These are phyloP conservation scores for Coemansia sp. DNA, from an alignment of 192 early-diverging fungal species.

Conservation along the genomic window DNA sequence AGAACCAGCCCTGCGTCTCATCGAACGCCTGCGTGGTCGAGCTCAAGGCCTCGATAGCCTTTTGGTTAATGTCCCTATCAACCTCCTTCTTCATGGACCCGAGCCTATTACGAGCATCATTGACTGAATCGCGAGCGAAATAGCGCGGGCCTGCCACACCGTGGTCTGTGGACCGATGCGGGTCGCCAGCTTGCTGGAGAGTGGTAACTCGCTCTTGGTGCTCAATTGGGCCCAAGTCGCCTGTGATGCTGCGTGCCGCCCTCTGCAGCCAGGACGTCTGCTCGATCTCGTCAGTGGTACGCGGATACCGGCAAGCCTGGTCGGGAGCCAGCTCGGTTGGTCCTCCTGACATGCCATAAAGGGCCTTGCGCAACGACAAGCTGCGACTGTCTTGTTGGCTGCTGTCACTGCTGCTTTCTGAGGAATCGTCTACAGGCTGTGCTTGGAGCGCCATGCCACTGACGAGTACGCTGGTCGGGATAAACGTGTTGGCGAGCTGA, in stretches of 20 bases:
- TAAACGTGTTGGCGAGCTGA: constrained; percentile 25
- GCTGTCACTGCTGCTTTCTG: too few species aligned
- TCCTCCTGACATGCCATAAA: not conserved
- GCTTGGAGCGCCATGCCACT: not conserved
- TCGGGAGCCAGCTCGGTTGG: not conserved
- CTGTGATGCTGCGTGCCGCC: constrained; percentile 10
- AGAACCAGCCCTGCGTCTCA: constrained; percentile 33
- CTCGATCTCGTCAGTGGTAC: constrained; percentile 22
- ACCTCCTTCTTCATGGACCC: constrained; percentile 23
- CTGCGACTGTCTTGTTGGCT: not conserved
- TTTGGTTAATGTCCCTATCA: constrained; percentile 1
- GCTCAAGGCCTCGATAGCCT: not conserved
- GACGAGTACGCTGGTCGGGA: constrained; percentile 30
- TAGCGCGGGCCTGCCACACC: not conserved
- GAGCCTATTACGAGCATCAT: not conserved
- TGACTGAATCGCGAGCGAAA: not conserved
- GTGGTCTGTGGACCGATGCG: not conserved
- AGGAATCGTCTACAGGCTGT: not conserved
- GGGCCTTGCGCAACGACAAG: not conserved
- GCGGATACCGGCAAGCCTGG: constrained; percentile 13
- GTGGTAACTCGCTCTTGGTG: constrained; percentile 16
- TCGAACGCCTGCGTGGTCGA: constrained; percentile 8
- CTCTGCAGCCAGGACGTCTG: constrained; percentile 22
- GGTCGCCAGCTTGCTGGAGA: not conserved
- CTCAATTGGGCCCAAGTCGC: constrained; percentile 42